Conservation (phyloP, 352 stramenopile species). For the Globisporangium parvum region DNA sequence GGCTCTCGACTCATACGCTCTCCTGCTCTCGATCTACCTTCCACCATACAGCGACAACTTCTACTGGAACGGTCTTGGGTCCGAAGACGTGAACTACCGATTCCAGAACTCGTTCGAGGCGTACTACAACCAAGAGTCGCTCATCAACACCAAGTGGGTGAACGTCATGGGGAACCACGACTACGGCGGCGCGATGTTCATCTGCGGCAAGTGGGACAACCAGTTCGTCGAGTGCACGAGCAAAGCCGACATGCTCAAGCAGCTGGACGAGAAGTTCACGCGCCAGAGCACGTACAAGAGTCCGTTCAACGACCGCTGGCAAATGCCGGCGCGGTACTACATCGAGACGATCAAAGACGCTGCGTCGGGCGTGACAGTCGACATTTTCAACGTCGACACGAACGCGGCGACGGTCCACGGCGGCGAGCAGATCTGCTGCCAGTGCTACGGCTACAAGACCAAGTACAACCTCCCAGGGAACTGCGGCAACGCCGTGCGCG, state of each 20-base stretch:
- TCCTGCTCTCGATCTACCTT: background rate
- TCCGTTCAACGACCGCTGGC: constrained; percentile 60
- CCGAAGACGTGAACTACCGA: constrained; percentile 55
- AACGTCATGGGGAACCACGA: constrained; percentile 74
- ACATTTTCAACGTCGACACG: constrained; percentile 70
- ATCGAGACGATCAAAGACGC: constrained; percentile 36
- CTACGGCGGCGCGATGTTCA: constrained; percentile 65
- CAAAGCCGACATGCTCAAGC: constrained; percentile 51
- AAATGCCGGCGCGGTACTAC: constrained; percentile 62
- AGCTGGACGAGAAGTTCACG: constrained; percentile 61
- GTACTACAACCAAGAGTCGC: constrained; percentile 45
- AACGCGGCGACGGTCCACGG: constrained; percentile 56
- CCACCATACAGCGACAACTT: constrained; percentile 36
- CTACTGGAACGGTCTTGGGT: constrained; percentile 70
- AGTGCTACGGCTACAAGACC: constrained; percentile 66
- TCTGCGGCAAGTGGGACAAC: constrained; percentile 65
- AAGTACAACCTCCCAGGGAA: constrained; percentile 37
- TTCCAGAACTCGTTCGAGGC: constrained; percentile 62
- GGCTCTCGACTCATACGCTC: background rate
- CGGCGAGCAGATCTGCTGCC: constrained; percentile 64
- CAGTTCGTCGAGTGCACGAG: constrained; percentile 52
- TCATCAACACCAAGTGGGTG: constrained; percentile 59
- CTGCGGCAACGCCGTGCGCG: constrained; percentile 42
- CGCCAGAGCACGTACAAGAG: constrained; percentile 54
- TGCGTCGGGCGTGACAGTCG: constrained; percentile 32